Evolutionary conservation across 495 filamentous ascomycete genomes (phyloP).

Genomic region (Chlorociboria aeruginascens): DNA sequence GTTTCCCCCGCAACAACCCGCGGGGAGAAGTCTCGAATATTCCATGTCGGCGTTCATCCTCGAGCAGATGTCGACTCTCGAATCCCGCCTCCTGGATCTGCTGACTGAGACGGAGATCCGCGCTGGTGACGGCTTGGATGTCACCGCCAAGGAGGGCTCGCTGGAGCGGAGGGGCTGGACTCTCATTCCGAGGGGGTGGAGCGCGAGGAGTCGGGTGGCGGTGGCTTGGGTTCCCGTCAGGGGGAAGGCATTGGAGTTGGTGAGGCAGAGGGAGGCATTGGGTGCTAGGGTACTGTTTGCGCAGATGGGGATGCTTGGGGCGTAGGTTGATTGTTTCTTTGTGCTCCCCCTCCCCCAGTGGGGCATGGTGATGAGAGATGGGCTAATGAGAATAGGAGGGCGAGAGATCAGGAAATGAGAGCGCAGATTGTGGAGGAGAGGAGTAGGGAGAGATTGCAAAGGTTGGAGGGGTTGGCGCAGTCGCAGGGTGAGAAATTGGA

Average conservation of each 20-base stretch:
- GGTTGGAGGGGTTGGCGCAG: slow-evolving; percentile 17
- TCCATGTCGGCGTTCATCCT: slow-evolving; percentile 25
- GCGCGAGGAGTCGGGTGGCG: slow-evolving; percentile 19
- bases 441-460: slow-evolving; percentile 12
- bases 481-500: slow-evolving; percentile 22
- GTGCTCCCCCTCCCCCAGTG: too few species aligned
- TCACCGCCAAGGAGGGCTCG: background rate
- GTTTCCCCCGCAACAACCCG: too few species aligned
- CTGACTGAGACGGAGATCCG: slow-evolving; percentile 21
- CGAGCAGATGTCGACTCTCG: slow-evolving; percentile 23
- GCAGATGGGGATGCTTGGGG: slow-evolving; percentile 27
- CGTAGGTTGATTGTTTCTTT: slow-evolving; percentile 17
- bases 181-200: slow-evolving; percentile 19
- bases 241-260: slow-evolving; percentile 28
- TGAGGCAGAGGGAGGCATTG: slow-evolving; percentile 34
- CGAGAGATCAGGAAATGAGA: slow-evolving; percentile 20
- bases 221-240: slow-evolving; percentile 25
- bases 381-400: slow-evolving; percentile 13
- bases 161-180: slow-evolving; percentile 16
- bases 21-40: slow-evolving; percentile 17
- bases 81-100: slow-evolving; percentile 22
- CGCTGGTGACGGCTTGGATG: background rate
- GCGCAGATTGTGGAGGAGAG: slow-evolving; percentile 13
- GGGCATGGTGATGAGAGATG: background rate
- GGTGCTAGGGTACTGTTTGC: slow-evolving; percentile 23